A percentile compares a stretch with the other conserved stretches of the same genome.
phyloP scores from a whole-genome alignment of 2,329 filamentous ascomycete genomes.

The Penicillium sp. region DNA sequence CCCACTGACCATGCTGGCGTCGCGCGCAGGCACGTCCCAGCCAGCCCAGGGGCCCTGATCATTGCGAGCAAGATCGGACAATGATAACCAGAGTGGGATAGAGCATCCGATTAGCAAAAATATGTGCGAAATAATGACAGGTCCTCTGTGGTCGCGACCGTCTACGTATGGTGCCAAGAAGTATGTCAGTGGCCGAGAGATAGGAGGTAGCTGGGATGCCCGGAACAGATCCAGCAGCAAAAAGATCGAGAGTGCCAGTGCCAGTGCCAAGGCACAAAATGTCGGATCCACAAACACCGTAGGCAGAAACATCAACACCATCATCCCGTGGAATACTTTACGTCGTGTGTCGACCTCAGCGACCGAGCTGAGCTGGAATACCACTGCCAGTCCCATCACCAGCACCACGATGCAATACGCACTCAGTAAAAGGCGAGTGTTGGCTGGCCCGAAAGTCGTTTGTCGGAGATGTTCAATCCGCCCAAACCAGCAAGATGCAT shows the following conservation, averaged over 20 bases:
- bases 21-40: conserved; percentile 73
- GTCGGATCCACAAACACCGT: conserved; percentile 82
- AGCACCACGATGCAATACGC: conserved; percentile 74
- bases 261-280: conserved; percentile 78
- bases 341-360: conserved; percentile 93
- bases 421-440: conserved; percentile 73
- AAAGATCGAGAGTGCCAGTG: conserved; percentile 78
- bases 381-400: conserved; percentile 67
- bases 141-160: conserved; percentile 85
- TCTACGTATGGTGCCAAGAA: conserved; percentile 95
- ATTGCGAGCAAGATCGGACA: conserved; percentile 66
- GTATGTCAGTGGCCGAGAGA: conserved; percentile 78
- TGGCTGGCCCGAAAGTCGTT: conserved; percentile 69
- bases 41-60: conserved; percentile 60
- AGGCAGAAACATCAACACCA: conserved; percentile 93
- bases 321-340: conserved; percentile 98
- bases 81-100: conserved; percentile 86
- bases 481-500: conserved; percentile 52
- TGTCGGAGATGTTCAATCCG: conserved; percentile 68
- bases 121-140: conserved; percentile 93
- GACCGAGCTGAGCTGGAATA: conserved; percentile 71
- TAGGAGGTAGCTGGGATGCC: conserved; percentile 85
- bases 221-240: conserved; percentile 84
- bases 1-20: conserved; percentile 87
- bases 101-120: conserved; percentile 94